These are phyloP conservation scores for Oenanthe sinensis DNA, from an alignment of 129 eudicot genomes.

Conservation along the genomic window DNA sequence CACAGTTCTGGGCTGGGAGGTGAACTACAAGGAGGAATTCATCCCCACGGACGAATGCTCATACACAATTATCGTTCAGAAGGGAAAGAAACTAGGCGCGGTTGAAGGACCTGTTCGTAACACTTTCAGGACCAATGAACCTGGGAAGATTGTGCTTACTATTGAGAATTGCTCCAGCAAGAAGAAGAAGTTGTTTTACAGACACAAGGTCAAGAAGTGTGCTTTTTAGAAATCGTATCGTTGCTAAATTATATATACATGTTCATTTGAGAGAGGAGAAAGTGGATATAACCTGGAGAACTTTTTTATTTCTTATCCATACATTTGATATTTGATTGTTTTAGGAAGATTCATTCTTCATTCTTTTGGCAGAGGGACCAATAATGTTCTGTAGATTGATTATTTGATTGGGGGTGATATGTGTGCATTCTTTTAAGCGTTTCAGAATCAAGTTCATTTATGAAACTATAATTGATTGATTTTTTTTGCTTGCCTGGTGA, in stretches of 20 bases:
- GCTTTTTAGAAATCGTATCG: neutral
- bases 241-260: neutral
- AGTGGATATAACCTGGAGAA: neutral
- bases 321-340: constrained; percentile 3
- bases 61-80: constrained; percentile 7
- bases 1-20: constrained; percentile 20
- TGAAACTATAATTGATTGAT: neutral
- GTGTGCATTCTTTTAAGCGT: constrained; percentile 9
- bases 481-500: neutral
- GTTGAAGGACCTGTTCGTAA: constrained; percentile 13
- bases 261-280: constrained; percentile 6
- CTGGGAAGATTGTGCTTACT: constrained; percentile 20
- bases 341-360: constrained; percentile 8
- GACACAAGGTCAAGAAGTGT: constrained; percentile 21
- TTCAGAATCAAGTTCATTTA: constrained; percentile 3
- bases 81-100: constrained; percentile 4
- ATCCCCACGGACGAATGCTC: constrained; percentile 15
- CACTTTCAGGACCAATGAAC: constrained; percentile 14
- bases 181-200: constrained; percentile 18
- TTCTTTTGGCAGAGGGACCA: constrained; percentile 10
- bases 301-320: neutral
- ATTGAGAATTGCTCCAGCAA: constrained; percentile 12
- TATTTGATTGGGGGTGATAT: constrained; percentile 13
- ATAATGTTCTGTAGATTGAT: constrained; percentile 12
- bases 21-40: constrained; percentile 22